Base-by-base conservation (phyloP, 2,329 filamentous ascomycete genomes). In the Venturia carpophila region DNA sequence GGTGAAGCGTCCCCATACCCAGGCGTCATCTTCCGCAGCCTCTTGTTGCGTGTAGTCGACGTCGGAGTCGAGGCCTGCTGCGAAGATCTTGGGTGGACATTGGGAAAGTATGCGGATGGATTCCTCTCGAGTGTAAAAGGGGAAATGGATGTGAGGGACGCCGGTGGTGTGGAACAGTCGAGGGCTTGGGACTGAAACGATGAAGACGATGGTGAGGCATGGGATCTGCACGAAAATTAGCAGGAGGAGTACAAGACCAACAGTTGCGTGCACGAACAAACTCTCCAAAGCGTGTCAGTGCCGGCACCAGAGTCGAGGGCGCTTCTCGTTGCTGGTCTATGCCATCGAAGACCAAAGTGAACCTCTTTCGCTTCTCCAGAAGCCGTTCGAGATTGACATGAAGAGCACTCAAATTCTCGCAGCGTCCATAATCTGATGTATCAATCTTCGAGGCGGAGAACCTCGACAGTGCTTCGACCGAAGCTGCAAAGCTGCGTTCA, bases 271-370 rank as follows among this genome's bases (percentile, higher is more conserved):
- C 15, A 66, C 87, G 70, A 78, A 94, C 90, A 67, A 88, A 83
- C 75, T 97, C 92, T 17, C 90, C 88, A 24, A 99, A 75, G 67
- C 92, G 84, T 27, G 89, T 90, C 67, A 99, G 77, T 15, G 90
- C 92, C 41, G 92, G 87, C 5, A 96, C 78, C 17, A 97, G 77
- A 1, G 91, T 96, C 2, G 86, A 82, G 6, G 89, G 85, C 6
- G 89, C 86, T 72, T 97, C 93, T 71, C 88, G 83, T 74, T 96
- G 90, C 68, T 83, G 84, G 74, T 97, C 93, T 66, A 97, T 87
- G 13, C 86, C 90, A 78, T 97, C 94, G 68, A 97, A 83, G 13
- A 97, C 90, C 66, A 97, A 76, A 10, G 93, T 86, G 70, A 96
- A 92, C 68, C 87, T 86, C 68, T 88, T 91, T 77, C 97, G 92